phyloP scores from a whole-genome alignment of 495 filamentous ascomycete genomes.

The Neurospora sp. region DNA sequence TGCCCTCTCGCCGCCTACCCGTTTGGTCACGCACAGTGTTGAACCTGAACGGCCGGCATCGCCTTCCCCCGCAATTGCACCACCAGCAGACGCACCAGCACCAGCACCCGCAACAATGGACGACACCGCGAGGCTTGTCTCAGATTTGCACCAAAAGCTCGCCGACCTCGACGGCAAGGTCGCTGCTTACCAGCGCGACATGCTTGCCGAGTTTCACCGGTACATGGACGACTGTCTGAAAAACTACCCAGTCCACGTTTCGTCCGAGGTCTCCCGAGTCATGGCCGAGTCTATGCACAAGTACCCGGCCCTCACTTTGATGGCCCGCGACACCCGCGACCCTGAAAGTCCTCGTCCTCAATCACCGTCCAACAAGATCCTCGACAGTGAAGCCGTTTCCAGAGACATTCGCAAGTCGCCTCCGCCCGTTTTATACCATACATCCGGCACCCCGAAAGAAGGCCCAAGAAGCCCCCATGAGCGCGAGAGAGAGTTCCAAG shows the following conservation, averaged over 20 bases:
- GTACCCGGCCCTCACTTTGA: slow-evolving; percentile 29
- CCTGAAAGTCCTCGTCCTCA: slow-evolving; percentile 5
- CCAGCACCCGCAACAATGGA: slow-evolving; percentile 27
- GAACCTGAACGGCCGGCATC: slow-evolving; percentile 1
- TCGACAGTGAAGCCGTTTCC: slow-evolving; percentile 9
- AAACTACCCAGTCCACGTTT: slow-evolving; percentile 33
- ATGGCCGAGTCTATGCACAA: slow-evolving; percentile 34
- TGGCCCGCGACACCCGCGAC: background rate
- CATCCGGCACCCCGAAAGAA: slow-evolving; percentile 25
- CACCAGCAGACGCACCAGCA: background rate
- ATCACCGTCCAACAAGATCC: slow-evolving; percentile 8
- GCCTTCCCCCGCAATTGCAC: background rate
- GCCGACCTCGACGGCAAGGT: slow-evolving; percentile 40
- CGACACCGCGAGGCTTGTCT: slow-evolving; percentile 36
- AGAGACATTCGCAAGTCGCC: slow-evolving; percentile 29
- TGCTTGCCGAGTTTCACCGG: slow-evolving; percentile 37
- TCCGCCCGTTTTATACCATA: slow-evolving; percentile 32
- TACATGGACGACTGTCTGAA: slow-evolving; percentile 37
- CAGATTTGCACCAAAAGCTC: slow-evolving; percentile 41
- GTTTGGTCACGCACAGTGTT: slow-evolving; percentile 15
- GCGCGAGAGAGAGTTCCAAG: slow-evolving; percentile 47
- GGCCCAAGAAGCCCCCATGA: slow-evolving; percentile 34
- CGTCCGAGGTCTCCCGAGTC: slow-evolving; percentile 30
- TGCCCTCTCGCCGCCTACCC: slow-evolving; percentile 6
- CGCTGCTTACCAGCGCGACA: slow-evolving; percentile 37